Percentiles rank a stretch among this genome's conserved stretches.
These are phyloP conservation scores for Neurospora sp. DNA, from an alignment of 495 filamentous ascomycete genomes.

Conservation along the genomic window DNA sequence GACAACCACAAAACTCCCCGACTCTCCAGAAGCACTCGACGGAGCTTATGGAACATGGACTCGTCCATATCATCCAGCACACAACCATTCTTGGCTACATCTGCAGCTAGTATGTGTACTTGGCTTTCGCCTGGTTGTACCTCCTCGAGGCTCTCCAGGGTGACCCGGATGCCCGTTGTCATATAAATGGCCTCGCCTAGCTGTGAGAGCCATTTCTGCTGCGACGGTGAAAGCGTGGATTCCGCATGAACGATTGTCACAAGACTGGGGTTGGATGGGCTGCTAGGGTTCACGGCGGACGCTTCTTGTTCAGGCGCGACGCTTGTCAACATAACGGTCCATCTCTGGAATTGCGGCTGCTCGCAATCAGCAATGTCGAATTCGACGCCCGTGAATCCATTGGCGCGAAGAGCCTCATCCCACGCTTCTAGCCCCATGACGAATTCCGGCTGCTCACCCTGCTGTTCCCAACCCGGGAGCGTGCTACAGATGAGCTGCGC, in stretches of 20 bases:
- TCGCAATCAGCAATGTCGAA: no score
- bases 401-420: conserved; percentile 23
- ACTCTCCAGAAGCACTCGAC: no score
- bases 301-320: no score
- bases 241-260: no score
- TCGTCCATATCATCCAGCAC: not conserved
- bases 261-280: not conserved
- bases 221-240: not conserved
- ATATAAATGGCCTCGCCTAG: no score
- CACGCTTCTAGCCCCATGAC: conserved; percentile 15
- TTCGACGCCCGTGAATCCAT: conserved; percentile 1
- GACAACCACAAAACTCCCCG: not conserved
- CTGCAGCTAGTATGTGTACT: no score
- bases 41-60: no score
- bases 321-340: no score
- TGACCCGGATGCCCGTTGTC: no score
- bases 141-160: not conserved
- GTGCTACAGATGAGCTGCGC: conserved; percentile 23
- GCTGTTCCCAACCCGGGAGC: conserved; percentile 19
- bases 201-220: no score
- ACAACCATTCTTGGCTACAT: not conserved
- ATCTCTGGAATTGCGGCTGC: no score
- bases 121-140: not conserved
- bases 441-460: not conserved
- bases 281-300: no score